Percentiles rank a stretch among this genome's conserved stretches.
phyloP scores from a whole-genome alignment of 2,329 filamentous ascomycete species.

The Fusarium xyrophilum region DNA sequence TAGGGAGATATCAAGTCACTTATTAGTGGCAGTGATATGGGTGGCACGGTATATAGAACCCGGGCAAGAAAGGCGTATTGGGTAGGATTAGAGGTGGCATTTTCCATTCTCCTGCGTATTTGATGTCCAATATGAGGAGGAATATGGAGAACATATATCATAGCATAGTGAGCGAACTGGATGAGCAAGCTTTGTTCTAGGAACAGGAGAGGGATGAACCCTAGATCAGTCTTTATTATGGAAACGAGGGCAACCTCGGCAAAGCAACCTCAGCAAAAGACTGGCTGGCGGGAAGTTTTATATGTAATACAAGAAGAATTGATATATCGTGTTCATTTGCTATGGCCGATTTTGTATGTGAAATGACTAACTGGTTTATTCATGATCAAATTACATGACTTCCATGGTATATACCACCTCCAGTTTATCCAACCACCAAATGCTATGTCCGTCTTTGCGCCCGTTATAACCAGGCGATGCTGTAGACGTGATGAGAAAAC shows the following conservation, averaged over 20 bases:
- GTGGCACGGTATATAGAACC: slow-evolving; percentile 21
- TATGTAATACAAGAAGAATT: slow-evolving; percentile 38
- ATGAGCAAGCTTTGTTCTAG: slow-evolving; percentile 1
- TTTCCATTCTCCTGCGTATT: slow-evolving; percentile 27
- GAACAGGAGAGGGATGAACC: not conserved
- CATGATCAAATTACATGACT: slow-evolving; percentile 10
- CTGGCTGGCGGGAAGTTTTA: slow-evolving; percentile 12
- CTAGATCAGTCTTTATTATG: slow-evolving; percentile 23
- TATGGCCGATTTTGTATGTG: not conserved
- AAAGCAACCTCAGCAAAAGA: slow-evolving; percentile 10
- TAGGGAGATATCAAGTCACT: slow-evolving; percentile 1
- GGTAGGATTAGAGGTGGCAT: slow-evolving; percentile 10
- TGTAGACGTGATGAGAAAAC: slow-evolving; percentile 26
- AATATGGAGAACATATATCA: slow-evolving; percentile 15
- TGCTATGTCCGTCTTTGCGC: slow-evolving; percentile 1
- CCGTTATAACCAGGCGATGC: not conserved
- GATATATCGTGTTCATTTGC: not conserved
- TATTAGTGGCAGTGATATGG: slow-evolving; percentile 2
- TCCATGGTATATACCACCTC: slow-evolving; percentile 26
- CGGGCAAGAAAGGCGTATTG: slow-evolving; percentile 29
- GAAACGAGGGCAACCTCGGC: slow-evolving; percentile 12
- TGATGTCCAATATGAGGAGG: not conserved
- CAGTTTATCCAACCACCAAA: not conserved
- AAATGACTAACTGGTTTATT: slow-evolving; percentile 17
- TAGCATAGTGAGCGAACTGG: slow-evolving; percentile 18